These are phyloP conservation scores for Circinella umbellata DNA, from an alignment of 371 early-diverging fungal species.

Conservation along the genomic window DNA sequence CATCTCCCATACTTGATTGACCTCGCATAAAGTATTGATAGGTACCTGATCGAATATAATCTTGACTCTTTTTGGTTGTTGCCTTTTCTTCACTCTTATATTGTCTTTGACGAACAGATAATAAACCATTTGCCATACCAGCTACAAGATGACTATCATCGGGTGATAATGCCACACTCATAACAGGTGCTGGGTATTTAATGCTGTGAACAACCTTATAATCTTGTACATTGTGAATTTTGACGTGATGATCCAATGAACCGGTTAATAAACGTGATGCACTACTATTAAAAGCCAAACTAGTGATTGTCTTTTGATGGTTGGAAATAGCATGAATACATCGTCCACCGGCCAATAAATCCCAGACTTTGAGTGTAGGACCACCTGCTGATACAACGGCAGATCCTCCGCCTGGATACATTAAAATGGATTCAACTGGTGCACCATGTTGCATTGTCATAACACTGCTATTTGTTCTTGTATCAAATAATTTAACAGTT, in stretches of 20 bases:
- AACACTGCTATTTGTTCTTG: conserved; percentile 73
- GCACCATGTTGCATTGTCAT: conserved; percentile 85
- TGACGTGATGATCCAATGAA: conserved; percentile 94
- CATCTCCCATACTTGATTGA: conserved; percentile 28
- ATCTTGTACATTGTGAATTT: conserved; percentile 85
- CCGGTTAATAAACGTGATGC: conserved; percentile 84
- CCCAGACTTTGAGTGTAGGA: conserved; percentile 86
- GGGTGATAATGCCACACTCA: conserved; percentile 84
- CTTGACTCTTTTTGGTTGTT: conserved; percentile 51
- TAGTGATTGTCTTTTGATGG: conserved; percentile 95
- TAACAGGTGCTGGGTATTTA: conserved; percentile 91
- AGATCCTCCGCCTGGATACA: conserved; percentile 81
- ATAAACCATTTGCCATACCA: conserved; percentile 91
- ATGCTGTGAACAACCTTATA: conserved; percentile 87
- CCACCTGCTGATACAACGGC: conserved; percentile 84
- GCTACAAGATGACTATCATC: conserved; percentile 89
- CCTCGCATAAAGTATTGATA: conserved; percentile 81
- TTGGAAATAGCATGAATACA: conserved; percentile 77
- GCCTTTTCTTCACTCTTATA: conserved; percentile 61
- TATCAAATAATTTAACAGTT: conserved; percentile 91
- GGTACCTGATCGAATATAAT: conserved; percentile 58
- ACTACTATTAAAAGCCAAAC: conserved; percentile 80
- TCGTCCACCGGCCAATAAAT: conserved; percentile 84
- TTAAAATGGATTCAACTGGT: conserved; percentile 88
- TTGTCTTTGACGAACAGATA: conserved; percentile 85